A percentile compares a stretch with the other conserved stretches of the same genome.
Evolutionary conservation across 2,329 filamentous ascomycete genomes (phyloP).

Genomic region (Venturia pyrina): DNA sequence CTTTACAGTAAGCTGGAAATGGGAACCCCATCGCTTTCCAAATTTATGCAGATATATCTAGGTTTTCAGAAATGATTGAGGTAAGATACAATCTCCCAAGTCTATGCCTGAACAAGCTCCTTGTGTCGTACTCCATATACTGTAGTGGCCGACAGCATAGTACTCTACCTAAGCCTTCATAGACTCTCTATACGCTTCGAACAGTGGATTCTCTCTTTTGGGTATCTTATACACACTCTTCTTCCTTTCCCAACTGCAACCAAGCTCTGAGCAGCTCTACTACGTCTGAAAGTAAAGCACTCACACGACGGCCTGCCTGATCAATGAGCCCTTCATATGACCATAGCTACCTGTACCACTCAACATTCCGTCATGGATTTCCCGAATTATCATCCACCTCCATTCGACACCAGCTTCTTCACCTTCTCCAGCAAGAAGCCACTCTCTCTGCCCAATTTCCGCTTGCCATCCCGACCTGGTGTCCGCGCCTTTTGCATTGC

Average conservation of each 20-base stretch:
- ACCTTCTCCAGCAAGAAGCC: slow-evolving; percentile 67
- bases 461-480: slow-evolving; percentile 58
- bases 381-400: not conserved
- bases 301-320: not conserved
- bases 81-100: too few species aligned
- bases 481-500: slow-evolving; percentile 52
- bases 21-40: too few species aligned
- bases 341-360: not conserved
- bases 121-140: too few species aligned
- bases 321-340: not conserved
- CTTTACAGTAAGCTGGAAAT: too few species aligned
- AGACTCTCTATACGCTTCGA: not conserved
- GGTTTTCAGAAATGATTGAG: too few species aligned
- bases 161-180: not conserved
- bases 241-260: not conserved
- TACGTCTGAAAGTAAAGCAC: not conserved
- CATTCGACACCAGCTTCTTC: slow-evolving; percentile 50
- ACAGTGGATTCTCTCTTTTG: not conserved
- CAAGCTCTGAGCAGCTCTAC: not conserved
- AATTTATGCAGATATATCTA: too few species aligned
- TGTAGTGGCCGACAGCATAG: not conserved
- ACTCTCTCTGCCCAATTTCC: slow-evolving; percentile 75
- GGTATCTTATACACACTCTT: not conserved
- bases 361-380: not conserved
- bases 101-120: too few species aligned